These are phyloP conservation scores for Pisolithus sp. DNA, from an alignment of 768 basidiomycete species.

Conservation along the genomic window DNA sequence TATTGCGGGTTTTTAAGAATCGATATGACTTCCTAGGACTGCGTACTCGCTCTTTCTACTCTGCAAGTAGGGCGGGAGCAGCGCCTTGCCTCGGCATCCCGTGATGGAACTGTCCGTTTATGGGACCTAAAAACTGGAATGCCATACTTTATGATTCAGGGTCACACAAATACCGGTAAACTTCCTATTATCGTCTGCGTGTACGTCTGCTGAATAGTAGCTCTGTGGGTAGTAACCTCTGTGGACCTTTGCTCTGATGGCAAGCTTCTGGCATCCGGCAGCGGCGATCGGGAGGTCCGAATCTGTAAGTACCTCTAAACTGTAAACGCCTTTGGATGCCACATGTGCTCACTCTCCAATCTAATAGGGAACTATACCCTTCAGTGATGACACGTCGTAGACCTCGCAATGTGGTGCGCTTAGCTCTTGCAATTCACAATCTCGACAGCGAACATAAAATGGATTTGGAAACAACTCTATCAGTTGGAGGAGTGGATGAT, in stretches of 20 bases:
- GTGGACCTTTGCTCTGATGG: slow-evolving; percentile 32
- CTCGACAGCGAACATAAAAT: neutral
- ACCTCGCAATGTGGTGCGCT: neutral
- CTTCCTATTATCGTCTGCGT: slow-evolving; percentile 17
- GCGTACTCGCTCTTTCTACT: slow-evolving; percentile 24
- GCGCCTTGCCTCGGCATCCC: slow-evolving; percentile 32
- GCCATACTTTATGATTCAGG: slow-evolving; percentile 30
- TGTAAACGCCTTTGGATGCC: slow-evolving; percentile 10
- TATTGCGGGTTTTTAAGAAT: no score
- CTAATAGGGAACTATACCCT: slow-evolving; percentile 21
- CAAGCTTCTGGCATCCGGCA: slow-evolving; percentile 29
- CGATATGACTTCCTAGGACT: slow-evolving; percentile 16
- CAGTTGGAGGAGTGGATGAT: neutral
- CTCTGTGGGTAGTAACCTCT: slow-evolving; percentile 27
- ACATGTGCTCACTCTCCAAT: slow-evolving; percentile 3
- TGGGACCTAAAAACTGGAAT: slow-evolving; percentile 30
- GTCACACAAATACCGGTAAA: slow-evolving; percentile 30
- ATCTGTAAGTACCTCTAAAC: slow-evolving; percentile 26
- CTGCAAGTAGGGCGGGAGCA: slow-evolving; percentile 29
- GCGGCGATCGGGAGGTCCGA: slow-evolving; percentile 31
- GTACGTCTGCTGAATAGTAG: neutral
- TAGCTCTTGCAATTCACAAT: neutral
- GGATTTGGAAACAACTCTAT: no score
- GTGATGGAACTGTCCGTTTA: slow-evolving; percentile 30
- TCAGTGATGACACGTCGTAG: slow-evolving; percentile 13